These are phyloP conservation scores for Trichoderma oligosporum DNA, from an alignment of 2,329 filamentous ascomycete species.

Conservation along the genomic window DNA sequence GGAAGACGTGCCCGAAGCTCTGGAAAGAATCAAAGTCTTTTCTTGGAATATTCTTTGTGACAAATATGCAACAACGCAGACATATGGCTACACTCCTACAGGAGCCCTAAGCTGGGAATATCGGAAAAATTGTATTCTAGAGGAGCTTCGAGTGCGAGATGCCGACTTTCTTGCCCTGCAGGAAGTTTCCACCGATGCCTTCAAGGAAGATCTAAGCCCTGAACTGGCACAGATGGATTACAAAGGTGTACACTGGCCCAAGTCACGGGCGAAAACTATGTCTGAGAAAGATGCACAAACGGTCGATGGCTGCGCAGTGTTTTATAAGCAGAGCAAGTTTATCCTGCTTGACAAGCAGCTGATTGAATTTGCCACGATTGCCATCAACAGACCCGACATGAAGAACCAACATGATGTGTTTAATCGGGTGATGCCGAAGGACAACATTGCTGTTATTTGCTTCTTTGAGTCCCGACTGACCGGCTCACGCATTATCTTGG, in stretches of 20 bases:
- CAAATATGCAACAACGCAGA: conserved; percentile 77
- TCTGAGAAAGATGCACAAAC: conserved; percentile 77
- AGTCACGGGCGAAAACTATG: conserved; percentile 88
- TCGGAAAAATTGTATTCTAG: conserved; percentile 75
- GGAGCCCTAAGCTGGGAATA: conserved; percentile 82
- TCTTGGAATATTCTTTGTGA: conserved; percentile 97
- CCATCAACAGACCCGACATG: conserved; percentile 93
- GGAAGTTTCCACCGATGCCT: conserved; percentile 88
- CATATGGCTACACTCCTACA: conserved; percentile 88
- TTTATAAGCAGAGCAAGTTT: conserved; percentile 94
- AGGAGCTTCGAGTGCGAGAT: conserved; percentile 73
- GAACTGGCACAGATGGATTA: conserved; percentile 83
- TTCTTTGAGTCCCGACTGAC: conserved; percentile 91
- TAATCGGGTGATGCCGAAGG: conserved; percentile 97
- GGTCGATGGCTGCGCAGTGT: conserved; percentile 96
- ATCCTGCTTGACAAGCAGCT: conserved; percentile 91
- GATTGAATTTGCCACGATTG: conserved; percentile 85
- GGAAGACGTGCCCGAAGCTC: conserved; percentile 54
- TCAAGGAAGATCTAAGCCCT: conserved; percentile 87
- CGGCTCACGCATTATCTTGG: conserved; percentile 86
- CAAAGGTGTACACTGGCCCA: conserved; percentile 90
- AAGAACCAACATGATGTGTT: conserved; percentile 97
- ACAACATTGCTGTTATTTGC: conserved; percentile 88
- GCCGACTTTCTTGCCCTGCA: conserved; percentile 91
- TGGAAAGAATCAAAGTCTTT: conserved; percentile 76